These are phyloP conservation scores for Ascocoryne sarcoides DNA, from an alignment of 2,329 filamentous ascomycete species.

Conservation along the genomic window DNA sequence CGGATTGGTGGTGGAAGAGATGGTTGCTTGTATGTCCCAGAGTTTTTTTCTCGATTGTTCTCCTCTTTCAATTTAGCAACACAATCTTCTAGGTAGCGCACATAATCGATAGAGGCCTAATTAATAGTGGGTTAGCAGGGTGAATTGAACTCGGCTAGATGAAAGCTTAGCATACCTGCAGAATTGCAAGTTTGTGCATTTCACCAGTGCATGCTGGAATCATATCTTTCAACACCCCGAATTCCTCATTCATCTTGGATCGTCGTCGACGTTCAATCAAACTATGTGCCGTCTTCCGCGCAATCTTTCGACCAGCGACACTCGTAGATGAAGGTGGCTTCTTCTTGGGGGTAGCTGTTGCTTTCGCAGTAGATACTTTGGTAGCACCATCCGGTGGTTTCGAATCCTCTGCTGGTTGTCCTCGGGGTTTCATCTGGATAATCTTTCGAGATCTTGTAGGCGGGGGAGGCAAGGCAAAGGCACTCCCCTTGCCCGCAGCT, in stretches of 20 bases:
- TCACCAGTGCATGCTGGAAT: constrained; percentile 93
- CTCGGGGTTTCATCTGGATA: constrained; percentile 85
- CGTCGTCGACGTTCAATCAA: constrained; percentile 82
- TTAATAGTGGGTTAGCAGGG: too few relatives aligned
- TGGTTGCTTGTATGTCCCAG: constrained; percentile 15
- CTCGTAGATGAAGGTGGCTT: constrained; percentile 70
- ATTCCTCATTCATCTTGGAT: constrained; percentile 99
- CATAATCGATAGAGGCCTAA: constrained; percentile 91
- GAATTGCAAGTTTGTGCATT: constrained; percentile 95
- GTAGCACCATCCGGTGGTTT: constrained; percentile 9
- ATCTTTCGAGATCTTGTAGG: constrained; percentile 91
- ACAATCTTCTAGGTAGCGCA: constrained; percentile 88
- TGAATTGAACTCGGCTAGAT: too few relatives aligned
- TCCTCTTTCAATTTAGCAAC: constrained; percentile 66
- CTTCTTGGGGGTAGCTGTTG: constrained; percentile 45
- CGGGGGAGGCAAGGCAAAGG: constrained; percentile 80
- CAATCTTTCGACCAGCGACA: constrained; percentile 86
- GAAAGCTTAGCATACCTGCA: constrained; percentile 75
- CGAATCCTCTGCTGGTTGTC: constrained; percentile 32
- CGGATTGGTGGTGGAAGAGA: constrained; percentile 15
- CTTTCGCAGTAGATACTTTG: constrained; percentile 13
- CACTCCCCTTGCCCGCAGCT: constrained; percentile 37
- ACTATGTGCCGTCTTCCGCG: constrained; percentile 91
- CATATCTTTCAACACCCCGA: constrained; percentile 86
- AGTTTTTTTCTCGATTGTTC: constrained; percentile 22